Evolutionary conservation across 345 rosid genomes (phyloP).

Genomic region (Clausena lansium): DNA sequence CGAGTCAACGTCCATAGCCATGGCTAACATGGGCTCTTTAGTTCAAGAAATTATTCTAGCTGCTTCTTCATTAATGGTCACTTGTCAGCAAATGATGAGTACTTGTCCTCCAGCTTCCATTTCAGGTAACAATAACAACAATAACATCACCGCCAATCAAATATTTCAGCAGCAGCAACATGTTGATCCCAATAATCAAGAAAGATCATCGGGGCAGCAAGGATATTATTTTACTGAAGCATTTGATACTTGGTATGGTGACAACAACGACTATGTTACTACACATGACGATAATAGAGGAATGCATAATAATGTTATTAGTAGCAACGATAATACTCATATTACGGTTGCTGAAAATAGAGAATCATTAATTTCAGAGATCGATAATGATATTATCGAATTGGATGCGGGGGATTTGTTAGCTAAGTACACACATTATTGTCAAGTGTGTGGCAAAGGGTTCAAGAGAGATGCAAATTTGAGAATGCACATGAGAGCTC

Average conservation of each 20-base stretch:
- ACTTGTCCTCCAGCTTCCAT: background rate
- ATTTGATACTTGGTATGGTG: conserved; percentile 31
- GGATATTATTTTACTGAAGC: conserved; percentile 24
- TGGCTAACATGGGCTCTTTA: conserved; percentile 41
- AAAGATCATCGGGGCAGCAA: conserved; percentile 22
- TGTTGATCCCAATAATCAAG: conserved; percentile 7
- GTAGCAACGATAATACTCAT: background rate
- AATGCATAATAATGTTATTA: background rate
- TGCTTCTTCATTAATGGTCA: conserved; percentile 63
- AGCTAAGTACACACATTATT: conserved; percentile 86
- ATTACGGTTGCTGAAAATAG: conserved; percentile 9
- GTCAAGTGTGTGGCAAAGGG: conserved; percentile 77
- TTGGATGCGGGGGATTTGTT: conserved; percentile 56
- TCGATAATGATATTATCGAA: conserved; percentile 48
- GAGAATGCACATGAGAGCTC: conserved; percentile 98
- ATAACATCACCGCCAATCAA: background rate
- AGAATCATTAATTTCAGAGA: background rate
- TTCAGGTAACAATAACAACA: conserved; percentile 14
- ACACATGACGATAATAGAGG: background rate
- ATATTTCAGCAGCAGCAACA: conserved; percentile 7
- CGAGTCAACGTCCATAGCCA: conserved; percentile 44
- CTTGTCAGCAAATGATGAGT: conserved; percentile 69
- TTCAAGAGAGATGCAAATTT: conserved; percentile 89
- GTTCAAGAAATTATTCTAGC: conserved; percentile 62
- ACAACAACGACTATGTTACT: conserved; percentile 6